Evolutionary conservation across 257 asterid species (phyloP).

Genomic region (Nicotiana attenuata): DNA sequence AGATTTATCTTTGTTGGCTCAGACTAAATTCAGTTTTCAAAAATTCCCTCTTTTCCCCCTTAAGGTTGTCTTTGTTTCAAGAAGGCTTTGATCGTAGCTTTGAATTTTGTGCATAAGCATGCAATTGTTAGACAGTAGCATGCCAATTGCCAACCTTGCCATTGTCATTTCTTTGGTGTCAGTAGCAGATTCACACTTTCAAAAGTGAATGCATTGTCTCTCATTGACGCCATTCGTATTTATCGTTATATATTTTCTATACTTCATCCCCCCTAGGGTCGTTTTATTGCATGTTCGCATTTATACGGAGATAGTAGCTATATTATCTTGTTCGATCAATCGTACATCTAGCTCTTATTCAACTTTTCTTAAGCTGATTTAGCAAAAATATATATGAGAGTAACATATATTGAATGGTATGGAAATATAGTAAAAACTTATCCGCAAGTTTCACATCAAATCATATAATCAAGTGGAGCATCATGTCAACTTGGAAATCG

Average conservation of each 20-base stretch:
- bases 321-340: background rate
- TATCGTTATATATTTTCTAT: background rate
- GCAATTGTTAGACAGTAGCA: slow-evolving; percentile 3
- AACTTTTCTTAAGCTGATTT: no score
- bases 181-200: background rate
- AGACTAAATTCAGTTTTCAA: background rate
- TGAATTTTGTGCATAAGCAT: slow-evolving; percentile 9
- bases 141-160: slow-evolving; percentile 1
- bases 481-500: background rate
- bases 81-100: background rate
- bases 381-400: background rate
- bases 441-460: no score
- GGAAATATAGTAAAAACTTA: background rate
- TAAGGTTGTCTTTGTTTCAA: background rate
- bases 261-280: background rate
- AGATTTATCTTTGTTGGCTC: slow-evolving; percentile 1
- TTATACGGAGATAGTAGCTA: background rate
- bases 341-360: background rate
- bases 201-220: background rate
- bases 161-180: background rate
- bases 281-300: background rate
- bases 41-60: background rate
- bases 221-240: background rate
- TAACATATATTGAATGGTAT: background rate
- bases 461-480: background rate